These are phyloP conservation scores for Erodium chrysanthum DNA, from an alignment of 441 rosid species.

Conservation along the genomic window DNA sequence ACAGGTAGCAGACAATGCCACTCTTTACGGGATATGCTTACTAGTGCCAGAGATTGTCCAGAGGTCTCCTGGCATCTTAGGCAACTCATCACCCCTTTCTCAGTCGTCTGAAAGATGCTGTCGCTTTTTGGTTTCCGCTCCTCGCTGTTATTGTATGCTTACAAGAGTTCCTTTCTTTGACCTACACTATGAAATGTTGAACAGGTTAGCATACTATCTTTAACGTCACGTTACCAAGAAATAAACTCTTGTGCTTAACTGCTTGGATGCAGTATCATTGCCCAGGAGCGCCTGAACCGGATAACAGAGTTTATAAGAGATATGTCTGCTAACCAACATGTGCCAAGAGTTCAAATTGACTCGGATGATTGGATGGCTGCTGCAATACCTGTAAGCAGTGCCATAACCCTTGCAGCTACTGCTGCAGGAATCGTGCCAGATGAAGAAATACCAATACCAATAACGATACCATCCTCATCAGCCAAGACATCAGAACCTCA, in stretches of 20 bases:
- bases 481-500: conserved; percentile 42
- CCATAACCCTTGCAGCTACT: conserved; percentile 61
- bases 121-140: conserved; percentile 85
- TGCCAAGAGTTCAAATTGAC: conserved; percentile 26
- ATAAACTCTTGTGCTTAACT: background rate
- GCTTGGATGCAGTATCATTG: conserved; percentile 69
- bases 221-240: too few species aligned
- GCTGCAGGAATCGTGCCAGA: conserved; percentile 66
- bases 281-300: conserved; percentile 92
- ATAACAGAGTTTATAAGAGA: conserved; percentile 73
- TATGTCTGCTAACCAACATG: conserved; percentile 42
- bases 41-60: conserved; percentile 85
- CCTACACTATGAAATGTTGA: conserved; percentile 88
- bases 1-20: conserved; percentile 88
- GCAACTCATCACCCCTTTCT: conserved; percentile 45
- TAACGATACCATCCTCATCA: conserved; percentile 37
- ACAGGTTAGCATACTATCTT: conserved; percentile 70
- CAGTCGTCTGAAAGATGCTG: conserved; percentile 47
- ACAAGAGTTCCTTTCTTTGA: conserved; percentile 93
- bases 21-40: conserved; percentile 88
- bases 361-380: conserved; percentile 45
- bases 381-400: conserved; percentile 76
- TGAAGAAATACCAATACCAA: conserved; percentile 28
- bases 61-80: conserved; percentile 74
- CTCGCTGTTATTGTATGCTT: conserved; percentile 92